Percentiles rank a stretch among this genome's conserved stretches.
Evolutionary conservation across 352 stramenopile genomes (phyloP).

Genomic region (Thraustotheca clavata): DNA sequence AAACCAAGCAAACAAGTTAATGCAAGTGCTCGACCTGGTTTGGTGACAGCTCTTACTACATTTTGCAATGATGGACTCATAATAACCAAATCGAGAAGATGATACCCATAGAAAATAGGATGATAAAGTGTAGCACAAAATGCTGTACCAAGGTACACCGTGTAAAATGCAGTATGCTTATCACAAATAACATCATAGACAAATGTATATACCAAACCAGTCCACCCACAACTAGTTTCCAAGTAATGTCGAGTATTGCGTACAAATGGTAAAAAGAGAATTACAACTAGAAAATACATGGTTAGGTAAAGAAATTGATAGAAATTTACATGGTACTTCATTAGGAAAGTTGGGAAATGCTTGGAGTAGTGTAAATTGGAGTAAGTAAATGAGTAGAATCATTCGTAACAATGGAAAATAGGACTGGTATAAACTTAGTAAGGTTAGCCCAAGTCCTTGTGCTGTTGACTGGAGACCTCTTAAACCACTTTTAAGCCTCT

Average conservation of each 20-base stretch:
- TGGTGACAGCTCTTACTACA: constrained; percentile 23
- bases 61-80: constrained; percentile 26
- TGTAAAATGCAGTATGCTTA: constrained; percentile 20
- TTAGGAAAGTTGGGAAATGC: constrained; percentile 13
- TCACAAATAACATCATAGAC: constrained; percentile 20
- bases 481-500: neutral
- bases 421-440: constrained; percentile 3
- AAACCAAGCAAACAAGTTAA: constrained; percentile 24
- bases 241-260: constrained; percentile 19
- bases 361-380: constrained; percentile 20
- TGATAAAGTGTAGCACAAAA: constrained; percentile 9
- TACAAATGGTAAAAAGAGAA: constrained; percentile 14
- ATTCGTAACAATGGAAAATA: constrained; percentile 14
- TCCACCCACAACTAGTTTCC: neutral
- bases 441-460: neutral
- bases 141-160: constrained; percentile 16
- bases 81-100: constrained; percentile 26
- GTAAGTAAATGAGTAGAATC: constrained; percentile 14
- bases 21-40: constrained; percentile 21
- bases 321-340: constrained; percentile 5
- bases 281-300: neutral
- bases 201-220: constrained; percentile 17
- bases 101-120: constrained; percentile 22
- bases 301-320: neutral
- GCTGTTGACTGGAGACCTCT: neutral